These are phyloP conservation scores for Candida glaebosa DNA, from an alignment of 805 yeast species.

Conservation along the genomic window DNA sequence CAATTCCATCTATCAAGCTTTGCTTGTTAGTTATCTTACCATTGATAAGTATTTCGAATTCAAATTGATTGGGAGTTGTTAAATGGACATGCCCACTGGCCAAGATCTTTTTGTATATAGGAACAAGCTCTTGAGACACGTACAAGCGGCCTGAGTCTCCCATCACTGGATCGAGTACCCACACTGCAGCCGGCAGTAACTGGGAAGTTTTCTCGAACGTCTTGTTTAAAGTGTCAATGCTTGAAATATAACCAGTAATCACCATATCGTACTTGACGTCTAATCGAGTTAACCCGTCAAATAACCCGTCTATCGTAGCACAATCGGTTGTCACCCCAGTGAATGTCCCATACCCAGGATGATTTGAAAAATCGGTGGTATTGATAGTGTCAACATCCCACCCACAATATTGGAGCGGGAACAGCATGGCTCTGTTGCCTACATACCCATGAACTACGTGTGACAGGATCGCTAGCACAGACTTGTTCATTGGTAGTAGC, in stretches of 20 bases:
- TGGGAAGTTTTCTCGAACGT: not conserved
- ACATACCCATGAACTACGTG: conserved; percentile 75
- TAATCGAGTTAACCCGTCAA: conserved; percentile 37
- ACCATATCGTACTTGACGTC: conserved; percentile 53
- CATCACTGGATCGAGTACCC: conserved; percentile 86
- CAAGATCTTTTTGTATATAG: conserved; percentile 49
- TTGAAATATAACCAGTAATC: conserved; percentile 78
- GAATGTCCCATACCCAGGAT: conserved; percentile 64
- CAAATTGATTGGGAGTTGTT: conserved; percentile 74
- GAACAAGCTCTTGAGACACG: conserved; percentile 57
- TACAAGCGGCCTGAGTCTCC: conserved; percentile 88
- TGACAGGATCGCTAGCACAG: conserved; percentile 55
- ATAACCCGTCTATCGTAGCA: conserved; percentile 20
- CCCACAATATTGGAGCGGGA: conserved; percentile 60
- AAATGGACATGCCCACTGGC: conserved; percentile 41
- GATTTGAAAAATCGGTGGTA: conserved; percentile 65
- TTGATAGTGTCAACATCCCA: conserved; percentile 69
- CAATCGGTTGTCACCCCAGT: conserved; percentile 45
- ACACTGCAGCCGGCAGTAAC: conserved; percentile 39
- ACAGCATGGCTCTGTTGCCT: conserved; percentile 64
- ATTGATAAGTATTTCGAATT: conserved; percentile 58
- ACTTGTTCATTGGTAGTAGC: conserved; percentile 6
- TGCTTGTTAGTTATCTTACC: conserved; percentile 30
- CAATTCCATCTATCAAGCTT: conserved; percentile 37
- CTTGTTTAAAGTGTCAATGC: conserved; percentile 45